phyloP scores from a whole-genome alignment of 306 rosid species.

The Lathyrus tuberosus region DNA sequence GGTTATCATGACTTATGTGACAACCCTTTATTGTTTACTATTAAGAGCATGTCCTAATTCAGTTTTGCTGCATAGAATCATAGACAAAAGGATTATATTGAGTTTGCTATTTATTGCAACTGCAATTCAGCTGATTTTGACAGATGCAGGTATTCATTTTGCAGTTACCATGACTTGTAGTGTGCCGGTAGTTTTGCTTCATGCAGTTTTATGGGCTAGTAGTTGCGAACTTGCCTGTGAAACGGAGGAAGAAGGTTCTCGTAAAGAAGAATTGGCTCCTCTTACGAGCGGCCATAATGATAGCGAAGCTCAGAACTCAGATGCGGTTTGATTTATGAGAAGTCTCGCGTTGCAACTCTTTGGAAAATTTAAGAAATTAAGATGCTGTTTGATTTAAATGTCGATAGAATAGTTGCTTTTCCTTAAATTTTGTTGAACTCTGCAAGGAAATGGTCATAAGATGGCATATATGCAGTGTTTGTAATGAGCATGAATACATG shows the following conservation, averaged over 20 bases:
- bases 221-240: constrained; percentile 43
- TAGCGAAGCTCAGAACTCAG: constrained; percentile 12
- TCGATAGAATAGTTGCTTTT: not conserved
- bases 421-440: not conserved
- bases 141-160: constrained; percentile 54
- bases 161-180: constrained; percentile 48
- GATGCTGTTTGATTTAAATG: not conserved
- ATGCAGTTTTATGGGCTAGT: constrained; percentile 57
- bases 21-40: constrained; percentile 44
- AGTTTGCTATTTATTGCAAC: constrained; percentile 51
- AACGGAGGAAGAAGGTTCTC: constrained; percentile 40
- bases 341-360: not conserved
- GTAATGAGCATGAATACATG: not conserved
- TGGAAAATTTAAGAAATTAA: not conserved
- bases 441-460: constrained; percentile 1
- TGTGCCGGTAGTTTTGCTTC: constrained; percentile 54
- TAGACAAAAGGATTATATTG: constrained; percentile 50
- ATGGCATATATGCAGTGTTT: not conserved
- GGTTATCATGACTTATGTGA: constrained; percentile 55
- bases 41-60: constrained; percentile 52
- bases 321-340: constrained; percentile 40
- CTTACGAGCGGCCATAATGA: not conserved
- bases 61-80: constrained; percentile 44
- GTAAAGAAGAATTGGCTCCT: constrained; percentile 47
- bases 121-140: constrained; percentile 49